Conservation (phyloP, 805 yeast genomes). For the Scheffersomyces amazonensis region DNA sequence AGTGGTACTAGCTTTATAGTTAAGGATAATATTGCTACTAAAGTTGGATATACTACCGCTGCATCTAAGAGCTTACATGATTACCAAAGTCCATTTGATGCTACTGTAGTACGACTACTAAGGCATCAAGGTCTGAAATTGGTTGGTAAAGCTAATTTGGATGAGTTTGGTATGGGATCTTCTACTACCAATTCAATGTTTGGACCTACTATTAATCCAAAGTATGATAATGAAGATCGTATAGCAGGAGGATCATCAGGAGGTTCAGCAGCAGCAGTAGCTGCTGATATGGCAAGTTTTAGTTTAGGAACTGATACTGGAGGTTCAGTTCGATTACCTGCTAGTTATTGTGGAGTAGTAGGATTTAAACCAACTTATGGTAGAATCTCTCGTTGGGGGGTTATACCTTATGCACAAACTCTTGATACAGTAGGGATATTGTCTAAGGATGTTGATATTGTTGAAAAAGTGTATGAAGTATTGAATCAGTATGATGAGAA, state of each 20-base stretch:
- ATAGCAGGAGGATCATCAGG: slow-evolving; percentile 92
- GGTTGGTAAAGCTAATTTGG: slow-evolving; percentile 86
- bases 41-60: slow-evolving; percentile 69
- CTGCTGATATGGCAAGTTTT: slow-evolving; percentile 65
- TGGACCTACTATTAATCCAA: slow-evolving; percentile 60
- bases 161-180: slow-evolving; percentile 98
- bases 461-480: slow-evolving; percentile 49
- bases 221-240: slow-evolving; percentile 20
- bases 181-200: slow-evolving; percentile 52
- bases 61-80: slow-evolving; percentile 60
- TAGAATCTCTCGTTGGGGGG: slow-evolving; percentile 87
- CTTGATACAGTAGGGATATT: slow-evolving; percentile 92
- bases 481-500: slow-evolving; percentile 62
- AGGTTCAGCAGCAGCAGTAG: slow-evolving; percentile 92
- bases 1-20: slow-evolving; percentile 13
- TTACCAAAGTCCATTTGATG: slow-evolving; percentile 75
- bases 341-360: slow-evolving; percentile 74
- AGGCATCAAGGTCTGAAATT: slow-evolving; percentile 47
- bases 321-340: slow-evolving; percentile 92
- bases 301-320: slow-evolving; percentile 97
- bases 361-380: slow-evolving; percentile 97
- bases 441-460: slow-evolving; percentile 43
- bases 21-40: slow-evolving; percentile 79
- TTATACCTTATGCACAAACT: slow-evolving; percentile 88
- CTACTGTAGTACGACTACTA: slow-evolving; percentile 66